Evolutionary conservation across 2,329 filamentous ascomycete genomes (phyloP), one percentile per base, ranked within the genome.

Genomic region (Aureobasidium sp.): DNA sequence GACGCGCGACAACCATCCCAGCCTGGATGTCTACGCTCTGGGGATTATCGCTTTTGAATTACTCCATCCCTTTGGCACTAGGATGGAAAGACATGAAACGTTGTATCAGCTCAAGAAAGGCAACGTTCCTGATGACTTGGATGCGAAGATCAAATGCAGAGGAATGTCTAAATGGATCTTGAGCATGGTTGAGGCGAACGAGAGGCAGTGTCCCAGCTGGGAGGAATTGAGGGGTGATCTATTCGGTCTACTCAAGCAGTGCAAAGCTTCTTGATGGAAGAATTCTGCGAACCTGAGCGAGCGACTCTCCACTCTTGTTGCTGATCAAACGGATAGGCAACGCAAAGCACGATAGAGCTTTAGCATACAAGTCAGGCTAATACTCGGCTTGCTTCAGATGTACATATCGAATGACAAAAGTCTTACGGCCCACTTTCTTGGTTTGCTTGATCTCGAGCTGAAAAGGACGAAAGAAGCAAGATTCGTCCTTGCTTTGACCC

Each of bases 41-140:
- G 85, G 85, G 0, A 78, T 87, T 11, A 82, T 87, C 34, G 73
- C 83, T 0, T 83, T 87, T 47, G 86, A 89, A 69, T 74, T 88
- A 49, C 66, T 87, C 0, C 82, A 79, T 64, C 75, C 72, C 5
- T 83, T 88, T 58, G 67, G 65, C 4, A 77, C 75, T 1, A 68
- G 72, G 64, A 77, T 76, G 72, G 77, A 78, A 65, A 68, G 77
- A 8, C 64, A 69, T 42, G 67, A 74, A 9, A 72, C 71, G 1
- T 64, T 78, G 11, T 67, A 67, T 1, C 65, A 66, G 3, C 65
- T 78, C 5, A 72, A 74, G 16, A 63, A 64, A 10, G 72, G 72
- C 1, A 50, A 67, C 14, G 67, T 76, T 32, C 71, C 72, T 0
- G 63, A 62, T 3, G 67, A 63, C 0, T 74, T 76, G 61, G 66